A percentile compares a stretch with the other conserved stretches of the same genome.
Evolutionary conservation across 805 yeast species (phyloP).

Genomic region (Ogataea parapolymorpha): DNA sequence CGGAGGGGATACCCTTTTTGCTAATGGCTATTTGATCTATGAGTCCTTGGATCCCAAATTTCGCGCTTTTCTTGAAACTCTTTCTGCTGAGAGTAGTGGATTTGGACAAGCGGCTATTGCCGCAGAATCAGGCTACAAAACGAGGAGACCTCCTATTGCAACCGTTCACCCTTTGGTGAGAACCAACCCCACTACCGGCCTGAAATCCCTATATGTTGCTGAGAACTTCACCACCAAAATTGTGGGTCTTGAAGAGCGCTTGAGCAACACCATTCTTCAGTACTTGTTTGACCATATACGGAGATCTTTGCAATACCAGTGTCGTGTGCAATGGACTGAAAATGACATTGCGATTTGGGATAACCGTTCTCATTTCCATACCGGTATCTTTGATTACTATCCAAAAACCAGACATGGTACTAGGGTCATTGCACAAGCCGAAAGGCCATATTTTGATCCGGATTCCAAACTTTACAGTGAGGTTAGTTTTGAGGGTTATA

Average conservation of each 20-base stretch:
- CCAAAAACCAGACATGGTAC: slow-evolving; percentile 21
- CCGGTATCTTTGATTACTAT: slow-evolving; percentile 20
- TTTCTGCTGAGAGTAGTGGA: slow-evolving; percentile 60
- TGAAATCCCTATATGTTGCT: slow-evolving; percentile 52
- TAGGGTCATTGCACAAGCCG: slow-evolving; percentile 21
- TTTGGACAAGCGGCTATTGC: slow-evolving; percentile 45
- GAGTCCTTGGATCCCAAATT: slow-evolving; percentile 63
- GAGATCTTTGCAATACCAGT: slow-evolving; percentile 48
- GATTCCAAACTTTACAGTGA: slow-evolving; percentile 28
- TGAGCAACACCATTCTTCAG: slow-evolving; percentile 42
- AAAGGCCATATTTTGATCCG: slow-evolving; percentile 36
- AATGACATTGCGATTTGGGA: slow-evolving; percentile 57
- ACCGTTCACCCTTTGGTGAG: slow-evolving; percentile 57
- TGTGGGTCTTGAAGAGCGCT: slow-evolving; percentile 46
- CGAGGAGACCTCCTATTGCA: slow-evolving; percentile 43
- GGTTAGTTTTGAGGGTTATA: slow-evolving; percentile 8
- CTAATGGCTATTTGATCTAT: slow-evolving; percentile 64
- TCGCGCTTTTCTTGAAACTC: slow-evolving; percentile 51
- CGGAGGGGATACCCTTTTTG: slow-evolving; percentile 72
- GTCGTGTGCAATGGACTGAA: slow-evolving; percentile 47
- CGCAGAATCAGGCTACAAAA: slow-evolving; percentile 40
- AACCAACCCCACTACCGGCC: slow-evolving; percentile 59
- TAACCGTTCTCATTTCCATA: slow-evolving; percentile 51
- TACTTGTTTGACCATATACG: slow-evolving; percentile 42
- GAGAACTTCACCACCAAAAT: slow-evolving; percentile 47